Evolutionary conservation across 352 stramenopile species (phyloP).

Genomic region (Elongisporangium senticosum): DNA sequence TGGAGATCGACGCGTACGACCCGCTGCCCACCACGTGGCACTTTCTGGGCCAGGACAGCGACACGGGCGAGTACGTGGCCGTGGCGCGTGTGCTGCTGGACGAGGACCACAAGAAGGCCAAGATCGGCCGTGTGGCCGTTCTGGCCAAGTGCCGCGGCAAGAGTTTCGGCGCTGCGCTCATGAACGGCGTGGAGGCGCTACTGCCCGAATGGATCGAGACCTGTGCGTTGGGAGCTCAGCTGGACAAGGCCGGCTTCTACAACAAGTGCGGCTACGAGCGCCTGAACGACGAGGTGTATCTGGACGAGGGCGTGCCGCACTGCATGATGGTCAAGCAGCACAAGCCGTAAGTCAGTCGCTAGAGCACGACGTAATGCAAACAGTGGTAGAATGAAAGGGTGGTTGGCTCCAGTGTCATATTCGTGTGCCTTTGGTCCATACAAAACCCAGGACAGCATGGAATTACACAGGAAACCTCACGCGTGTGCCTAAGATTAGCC

Average conservation of each 20-base stretch:
- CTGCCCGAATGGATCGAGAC: conserved; percentile 31
- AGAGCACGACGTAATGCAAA: background rate
- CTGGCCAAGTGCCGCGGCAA: conserved; percentile 55
- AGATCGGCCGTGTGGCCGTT: conserved; percentile 59
- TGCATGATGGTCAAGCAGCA: conserved; percentile 43
- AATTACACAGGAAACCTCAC: too few species aligned
- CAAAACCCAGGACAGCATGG: background rate
- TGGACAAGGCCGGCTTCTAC: conserved; percentile 58
- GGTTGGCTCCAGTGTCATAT: too few species aligned
- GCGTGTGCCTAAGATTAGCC: background rate
- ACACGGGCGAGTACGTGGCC: conserved; percentile 53
- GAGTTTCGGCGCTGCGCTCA: conserved; percentile 41
- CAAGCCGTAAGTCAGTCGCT: background rate
- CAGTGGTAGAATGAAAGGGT: background rate
- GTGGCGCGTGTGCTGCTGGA: conserved; percentile 43
- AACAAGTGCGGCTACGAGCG: conserved; percentile 59
- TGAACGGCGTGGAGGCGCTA: conserved; percentile 42
- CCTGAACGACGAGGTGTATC: conserved; percentile 40
- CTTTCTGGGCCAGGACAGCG: conserved; percentile 52
- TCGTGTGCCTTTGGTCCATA: background rate
- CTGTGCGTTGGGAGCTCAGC: conserved; percentile 50
- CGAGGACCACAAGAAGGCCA: conserved; percentile 29
- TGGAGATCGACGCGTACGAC: conserved; percentile 45
- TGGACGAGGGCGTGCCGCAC: conserved; percentile 49
- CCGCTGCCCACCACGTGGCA: conserved; percentile 34